Percentiles rank a stretch among this genome's conserved stretches.
Conservation (phyloP, 176 grass and related monocot species). For the Triticum timopheevii region DNA sequence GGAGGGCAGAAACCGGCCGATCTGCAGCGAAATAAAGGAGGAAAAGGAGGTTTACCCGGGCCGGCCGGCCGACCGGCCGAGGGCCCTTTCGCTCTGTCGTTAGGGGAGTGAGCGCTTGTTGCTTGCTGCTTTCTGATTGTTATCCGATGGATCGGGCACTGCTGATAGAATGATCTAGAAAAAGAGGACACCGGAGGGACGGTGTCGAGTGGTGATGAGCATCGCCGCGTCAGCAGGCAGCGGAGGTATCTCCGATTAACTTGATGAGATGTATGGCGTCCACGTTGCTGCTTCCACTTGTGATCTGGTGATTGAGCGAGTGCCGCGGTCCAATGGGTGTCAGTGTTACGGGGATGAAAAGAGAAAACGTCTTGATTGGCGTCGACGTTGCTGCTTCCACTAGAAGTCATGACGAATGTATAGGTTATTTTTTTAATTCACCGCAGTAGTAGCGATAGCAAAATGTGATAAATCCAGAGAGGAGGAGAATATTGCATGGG, state of each 20-base stretch:
- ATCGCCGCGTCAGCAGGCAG: background rate
- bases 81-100: constrained; percentile 20
- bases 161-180: constrained; percentile 45
- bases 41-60: background rate
- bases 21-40: constrained; percentile 31
- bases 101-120: background rate
- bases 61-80: background rate
- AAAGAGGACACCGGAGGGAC: background rate
- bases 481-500: too few species aligned
- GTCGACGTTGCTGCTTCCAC: too few species aligned
- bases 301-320: background rate
- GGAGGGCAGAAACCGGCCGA: constrained; percentile 33
- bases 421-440: too few species aligned
- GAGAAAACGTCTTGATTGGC: background rate
- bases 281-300: background rate
- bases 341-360: background rate
- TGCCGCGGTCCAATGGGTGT: background rate
- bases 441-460: too few species aligned
- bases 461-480: too few species aligned
- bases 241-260: background rate
- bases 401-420: too few species aligned
- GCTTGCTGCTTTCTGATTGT: constrained; percentile 2
- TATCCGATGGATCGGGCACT: constrained; percentile 26
- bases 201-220: background rate
- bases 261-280: background rate